Base-by-base conservation (phyloP, 176 grass and related monocot species). In the Aegilops tauschii region DNA sequence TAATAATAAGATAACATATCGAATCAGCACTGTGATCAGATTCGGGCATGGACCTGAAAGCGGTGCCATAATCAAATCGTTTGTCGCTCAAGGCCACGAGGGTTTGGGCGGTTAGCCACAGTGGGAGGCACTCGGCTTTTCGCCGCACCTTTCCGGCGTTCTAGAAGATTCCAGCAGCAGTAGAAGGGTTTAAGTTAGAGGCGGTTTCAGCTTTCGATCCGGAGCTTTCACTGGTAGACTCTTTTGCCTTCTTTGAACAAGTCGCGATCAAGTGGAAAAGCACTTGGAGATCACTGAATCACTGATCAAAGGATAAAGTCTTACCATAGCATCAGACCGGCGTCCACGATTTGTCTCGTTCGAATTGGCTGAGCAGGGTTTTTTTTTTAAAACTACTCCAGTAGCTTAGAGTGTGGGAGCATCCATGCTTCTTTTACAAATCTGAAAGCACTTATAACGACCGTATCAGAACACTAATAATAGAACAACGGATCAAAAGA, bases 221-320 rank as follows among this genome's bases (percentile, higher is more conserved):
- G 58, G 79, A 73, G 8, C 64, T 78, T 86, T 86, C 40, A 39
- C 62, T 20, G 17, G 13, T 5, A 11, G n/a, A 40, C 67, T 65
- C n/a, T 25, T 9, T 70, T 42, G 6, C 47, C 67, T 25, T 39
- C 50, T 64, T 47, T 42, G 39, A 83, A 30, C 62, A 39, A 49
- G 66, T 79, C 80, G 18, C 65, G 1, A 67, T 90, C 89, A n/a
- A 3, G 32, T 9, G 65, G 47, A n/a, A 67, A 90, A 79, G 74
- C 13, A 50, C 31, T 71, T 9, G 29, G 73, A 59, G 80, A 31
- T 54, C 50, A 18, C 50, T 2, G 50, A 73, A 72, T 23, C 50
- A 56, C 16, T n/a, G 54, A 39, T 47, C 40, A 14, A 18, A 52
- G 78, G 4, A 23, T 17, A 80, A 90, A 80, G 59, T 40, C 73